Conservation (phyloP, 2,329 filamentous ascomycete species). For the Orbilia blumenaviensis region DNA sequence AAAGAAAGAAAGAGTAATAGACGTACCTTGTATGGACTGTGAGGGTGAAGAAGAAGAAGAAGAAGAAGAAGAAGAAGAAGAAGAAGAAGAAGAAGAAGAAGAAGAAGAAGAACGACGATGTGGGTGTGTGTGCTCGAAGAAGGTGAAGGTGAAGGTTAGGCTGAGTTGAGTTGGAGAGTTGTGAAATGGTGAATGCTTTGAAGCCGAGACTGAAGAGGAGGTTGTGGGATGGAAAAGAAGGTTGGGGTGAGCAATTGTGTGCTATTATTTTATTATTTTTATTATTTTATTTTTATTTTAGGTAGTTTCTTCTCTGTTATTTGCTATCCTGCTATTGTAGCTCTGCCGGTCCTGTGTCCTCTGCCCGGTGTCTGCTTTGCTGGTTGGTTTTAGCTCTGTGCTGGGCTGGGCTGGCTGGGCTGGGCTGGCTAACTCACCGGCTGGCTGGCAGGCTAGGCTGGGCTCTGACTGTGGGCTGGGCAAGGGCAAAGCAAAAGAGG, state of each 20-base stretch:
- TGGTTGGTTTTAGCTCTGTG: too few relatives aligned
- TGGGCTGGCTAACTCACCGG: background rate
- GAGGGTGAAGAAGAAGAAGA: background rate
- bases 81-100: background rate
- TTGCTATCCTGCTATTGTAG: too few relatives aligned
- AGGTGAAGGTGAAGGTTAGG: conserved; percentile 1
- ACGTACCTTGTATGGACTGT: too few relatives aligned
- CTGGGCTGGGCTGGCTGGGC: background rate
- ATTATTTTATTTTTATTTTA: too few relatives aligned
- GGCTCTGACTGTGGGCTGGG: background rate
- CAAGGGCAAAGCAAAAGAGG: background rate
- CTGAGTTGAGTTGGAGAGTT: too few relatives aligned
- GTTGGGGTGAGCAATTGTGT: background rate
- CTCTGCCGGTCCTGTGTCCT: too few relatives aligned
- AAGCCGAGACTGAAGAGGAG: conserved; percentile 41
- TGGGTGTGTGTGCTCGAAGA: background rate
- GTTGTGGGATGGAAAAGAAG: conserved; percentile 18
- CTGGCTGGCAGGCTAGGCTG: background rate
- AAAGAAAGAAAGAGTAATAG: background rate
- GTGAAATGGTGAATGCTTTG: background rate
- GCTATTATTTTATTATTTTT: background rate
- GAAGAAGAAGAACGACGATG: background rate
- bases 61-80: background rate
- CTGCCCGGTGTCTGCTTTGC: too few relatives aligned
- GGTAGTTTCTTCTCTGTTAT: too few relatives aligned